Evolutionary conservation across 225 moss, liverwort and hornwort genomes (phyloP).

Genomic region (Polytrichum formosum): DNA sequence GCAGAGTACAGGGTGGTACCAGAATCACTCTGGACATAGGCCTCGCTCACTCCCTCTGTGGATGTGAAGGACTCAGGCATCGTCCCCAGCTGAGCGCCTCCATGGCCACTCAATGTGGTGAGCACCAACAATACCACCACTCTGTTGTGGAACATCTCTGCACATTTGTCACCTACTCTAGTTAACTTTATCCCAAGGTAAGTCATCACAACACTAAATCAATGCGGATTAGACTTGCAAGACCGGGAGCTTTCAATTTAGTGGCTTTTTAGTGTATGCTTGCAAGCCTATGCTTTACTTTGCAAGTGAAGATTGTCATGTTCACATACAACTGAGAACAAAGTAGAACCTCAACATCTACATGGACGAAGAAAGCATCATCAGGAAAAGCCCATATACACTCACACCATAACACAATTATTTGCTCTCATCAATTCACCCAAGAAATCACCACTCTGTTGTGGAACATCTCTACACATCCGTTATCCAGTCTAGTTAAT

Average conservation of each 20-base stretch:
- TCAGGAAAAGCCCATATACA: no score
- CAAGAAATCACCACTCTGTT: not conserved
- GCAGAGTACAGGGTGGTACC: constrained; percentile 31
- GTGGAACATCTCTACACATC: not conserved
- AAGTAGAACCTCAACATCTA: no score
- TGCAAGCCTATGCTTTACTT: no score
- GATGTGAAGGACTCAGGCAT: constrained; percentile 1
- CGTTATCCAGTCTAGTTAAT: not conserved
- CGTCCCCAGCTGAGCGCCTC: not conserved
- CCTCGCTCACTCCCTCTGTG: constrained; percentile 23
- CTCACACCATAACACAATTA: no score
- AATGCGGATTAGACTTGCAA: no score
- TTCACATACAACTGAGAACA: no score
- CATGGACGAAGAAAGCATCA: no score
- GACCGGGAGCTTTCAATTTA: no score
- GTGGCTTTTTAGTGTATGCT: no score
- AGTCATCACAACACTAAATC: not conserved
- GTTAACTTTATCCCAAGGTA: not conserved
- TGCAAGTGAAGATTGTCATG: no score
- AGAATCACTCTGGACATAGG: constrained; percentile 17
- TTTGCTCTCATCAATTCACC: no score
- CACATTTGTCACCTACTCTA: not conserved
- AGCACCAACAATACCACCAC: not conserved
- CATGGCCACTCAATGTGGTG: not conserved
- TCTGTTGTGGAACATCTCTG: not conserved